Conservation (phyloP, 352 stramenopile genomes). For the Globisporangium sylvaticum region DNA sequence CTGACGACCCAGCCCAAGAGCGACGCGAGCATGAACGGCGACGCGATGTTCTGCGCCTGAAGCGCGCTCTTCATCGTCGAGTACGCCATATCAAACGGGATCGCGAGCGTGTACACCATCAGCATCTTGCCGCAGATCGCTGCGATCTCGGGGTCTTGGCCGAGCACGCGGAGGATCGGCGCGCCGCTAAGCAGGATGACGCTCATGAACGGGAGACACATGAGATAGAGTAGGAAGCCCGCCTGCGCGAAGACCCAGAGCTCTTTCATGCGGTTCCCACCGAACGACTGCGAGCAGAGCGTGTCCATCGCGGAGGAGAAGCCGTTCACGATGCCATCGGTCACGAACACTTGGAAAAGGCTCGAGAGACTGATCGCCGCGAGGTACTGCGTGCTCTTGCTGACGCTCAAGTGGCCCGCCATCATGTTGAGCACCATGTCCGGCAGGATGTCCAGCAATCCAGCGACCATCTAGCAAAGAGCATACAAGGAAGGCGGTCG, state of each 20-base stretch:
- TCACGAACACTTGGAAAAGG: slow-evolving; percentile 21
- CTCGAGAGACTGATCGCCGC: slow-evolving; percentile 19
- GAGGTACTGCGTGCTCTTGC: slow-evolving; percentile 36
- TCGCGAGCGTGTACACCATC: slow-evolving; percentile 9
- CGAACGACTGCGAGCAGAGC: slow-evolving; percentile 35
- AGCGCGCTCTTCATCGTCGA: slow-evolving; percentile 26
- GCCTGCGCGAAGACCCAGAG: slow-evolving; percentile 45
- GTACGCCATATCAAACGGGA: slow-evolving; percentile 29
- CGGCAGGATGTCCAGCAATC: slow-evolving; percentile 35
- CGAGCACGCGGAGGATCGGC: slow-evolving; percentile 24
- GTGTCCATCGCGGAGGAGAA: slow-evolving; percentile 31
- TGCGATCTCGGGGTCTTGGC: slow-evolving; percentile 30
- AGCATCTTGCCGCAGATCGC: slow-evolving; percentile 23
- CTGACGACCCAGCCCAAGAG: slow-evolving; percentile 20
- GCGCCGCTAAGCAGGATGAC: slow-evolving; percentile 20
- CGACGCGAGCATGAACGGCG: slow-evolving; percentile 28
- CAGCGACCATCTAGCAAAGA: slow-evolving; percentile 21
- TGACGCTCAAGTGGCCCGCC: slow-evolving; percentile 24
- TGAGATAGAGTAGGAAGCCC: slow-evolving; percentile 19
- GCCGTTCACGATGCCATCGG: slow-evolving; percentile 21
- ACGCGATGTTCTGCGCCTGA: slow-evolving; percentile 33
- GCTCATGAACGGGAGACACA: slow-evolving; percentile 14
- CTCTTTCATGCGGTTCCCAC: slow-evolving; percentile 27
- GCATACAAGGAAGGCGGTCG: too few relatives aligned
- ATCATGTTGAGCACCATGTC: slow-evolving; percentile 36